Percentiles rank a stretch among this genome's conserved stretches.
Conservation (phyloP, 2,329 filamentous ascomycete genomes). For the Coccinonectria pachysandricola region DNA sequence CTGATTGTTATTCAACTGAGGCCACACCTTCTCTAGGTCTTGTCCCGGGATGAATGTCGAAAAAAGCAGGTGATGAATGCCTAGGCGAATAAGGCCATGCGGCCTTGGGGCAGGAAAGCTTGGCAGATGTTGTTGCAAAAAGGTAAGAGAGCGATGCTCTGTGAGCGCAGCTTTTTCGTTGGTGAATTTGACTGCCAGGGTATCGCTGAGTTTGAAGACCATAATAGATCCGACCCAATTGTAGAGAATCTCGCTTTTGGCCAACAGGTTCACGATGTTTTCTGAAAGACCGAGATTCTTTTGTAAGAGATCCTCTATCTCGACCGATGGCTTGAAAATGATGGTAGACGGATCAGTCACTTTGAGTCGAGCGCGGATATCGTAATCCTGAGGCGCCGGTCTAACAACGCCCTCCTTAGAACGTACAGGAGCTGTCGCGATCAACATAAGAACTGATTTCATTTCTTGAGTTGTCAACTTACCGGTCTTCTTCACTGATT, state of each 20-base stretch:
- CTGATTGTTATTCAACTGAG: constrained; percentile 4
- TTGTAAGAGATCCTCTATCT: constrained; percentile 3
- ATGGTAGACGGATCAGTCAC: constrained; percentile 1
- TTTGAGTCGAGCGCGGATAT: constrained; percentile 3
- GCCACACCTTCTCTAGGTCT: constrained; percentile 6
- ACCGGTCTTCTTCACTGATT: not conserved
- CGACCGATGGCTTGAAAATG: constrained; percentile 3
- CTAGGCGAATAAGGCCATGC: constrained; percentile 7
- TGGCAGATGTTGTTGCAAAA: constrained; percentile 5
- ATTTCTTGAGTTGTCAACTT: not conserved
- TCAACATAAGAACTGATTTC: not conserved
- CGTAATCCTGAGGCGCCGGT: no score
- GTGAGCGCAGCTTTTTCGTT: constrained; percentile 2
- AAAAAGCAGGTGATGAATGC: constrained; percentile 5
- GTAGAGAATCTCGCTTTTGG: constrained; percentile 5
- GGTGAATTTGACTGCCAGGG: constrained; percentile 7
- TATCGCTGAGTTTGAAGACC: constrained; percentile 5
- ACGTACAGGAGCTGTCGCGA: not conserved
- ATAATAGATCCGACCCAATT: constrained; percentile 4
- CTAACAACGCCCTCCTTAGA: not conserved
- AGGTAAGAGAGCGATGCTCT: constrained; percentile 6
- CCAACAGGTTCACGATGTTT: constrained; percentile 5
- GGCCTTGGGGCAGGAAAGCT: constrained; percentile 5
- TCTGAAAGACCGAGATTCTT: constrained; percentile 1
- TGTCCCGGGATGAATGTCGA: constrained; percentile 7